Evolutionary conservation across 768 basidiomycete species (phyloP).

Genomic region (Leccinum arenicola): DNA sequence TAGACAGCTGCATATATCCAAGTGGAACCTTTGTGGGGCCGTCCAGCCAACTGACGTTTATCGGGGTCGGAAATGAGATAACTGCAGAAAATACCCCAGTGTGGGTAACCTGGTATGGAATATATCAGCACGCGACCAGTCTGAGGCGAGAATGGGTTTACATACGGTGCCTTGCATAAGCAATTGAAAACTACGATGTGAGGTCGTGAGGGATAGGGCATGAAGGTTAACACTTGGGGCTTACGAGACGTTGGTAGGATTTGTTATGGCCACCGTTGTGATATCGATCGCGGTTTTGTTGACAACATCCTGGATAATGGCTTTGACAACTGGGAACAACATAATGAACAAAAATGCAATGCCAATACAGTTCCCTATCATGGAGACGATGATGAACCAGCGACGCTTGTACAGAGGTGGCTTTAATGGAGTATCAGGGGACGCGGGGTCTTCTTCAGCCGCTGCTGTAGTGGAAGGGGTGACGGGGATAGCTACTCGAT

Average conservation of each 20-base stretch:
- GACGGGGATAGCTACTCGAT: slow-evolving; percentile 3
- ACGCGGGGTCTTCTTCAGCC: not conserved
- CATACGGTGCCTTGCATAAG: slow-evolving; percentile 52
- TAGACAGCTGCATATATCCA: slow-evolving; percentile 49
- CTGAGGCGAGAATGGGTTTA: not conserved
- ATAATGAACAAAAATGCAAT: slow-evolving; percentile 67
- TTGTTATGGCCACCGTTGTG: slow-evolving; percentile 47
- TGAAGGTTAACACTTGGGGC: slow-evolving; percentile 18
- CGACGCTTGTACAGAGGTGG: slow-evolving; percentile 58
- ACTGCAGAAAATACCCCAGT: slow-evolving; percentile 62
- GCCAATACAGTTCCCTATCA: slow-evolving; percentile 48
- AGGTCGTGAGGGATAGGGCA: slow-evolving; percentile 4
- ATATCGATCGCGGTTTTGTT: slow-evolving; percentile 54
- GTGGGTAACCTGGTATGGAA: slow-evolving; percentile 50
- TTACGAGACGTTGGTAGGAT: slow-evolving; percentile 56
- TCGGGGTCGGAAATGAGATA: slow-evolving; percentile 56
- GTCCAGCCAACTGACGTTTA: slow-evolving; percentile 60
- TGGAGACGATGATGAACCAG: slow-evolving; percentile 59
- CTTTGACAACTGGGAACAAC: slow-evolving; percentile 64
- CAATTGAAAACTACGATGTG: slow-evolving; percentile 45
- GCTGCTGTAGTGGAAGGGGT: not conserved
- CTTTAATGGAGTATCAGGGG: slow-evolving; percentile 9
- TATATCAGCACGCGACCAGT: not conserved
- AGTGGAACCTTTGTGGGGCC: slow-evolving; percentile 45
- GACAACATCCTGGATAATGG: slow-evolving; percentile 64